Percentiles rank a stretch among this genome's conserved stretches.
Conservation (phyloP, 148 eudicot species). For the Chenopodium suecicum region DNA sequence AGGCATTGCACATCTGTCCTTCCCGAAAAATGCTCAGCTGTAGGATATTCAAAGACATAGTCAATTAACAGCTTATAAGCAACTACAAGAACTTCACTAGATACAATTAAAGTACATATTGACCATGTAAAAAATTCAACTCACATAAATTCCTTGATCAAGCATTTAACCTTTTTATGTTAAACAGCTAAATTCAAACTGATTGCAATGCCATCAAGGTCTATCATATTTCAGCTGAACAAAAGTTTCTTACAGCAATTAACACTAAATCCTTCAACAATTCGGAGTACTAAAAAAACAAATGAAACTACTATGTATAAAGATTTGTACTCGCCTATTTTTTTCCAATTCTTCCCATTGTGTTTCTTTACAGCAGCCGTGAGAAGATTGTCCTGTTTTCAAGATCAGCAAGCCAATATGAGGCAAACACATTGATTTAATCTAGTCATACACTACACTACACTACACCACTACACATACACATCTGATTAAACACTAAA, state of each 20-base stretch:
- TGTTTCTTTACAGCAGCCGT: conserved; percentile 47
- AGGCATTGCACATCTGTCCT: conserved; percentile 87
- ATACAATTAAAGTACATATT: neutral
- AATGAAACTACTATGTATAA: neutral
- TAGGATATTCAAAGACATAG: neutral
- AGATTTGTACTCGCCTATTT: conserved; percentile 52
- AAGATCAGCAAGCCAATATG: conserved; percentile 8
- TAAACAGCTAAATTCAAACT: neutral
- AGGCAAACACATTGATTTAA: neutral
- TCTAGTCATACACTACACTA: neutral
- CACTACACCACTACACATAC: neutral
- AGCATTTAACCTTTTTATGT: neutral
- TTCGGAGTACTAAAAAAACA: neutral
- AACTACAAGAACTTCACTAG: neutral
- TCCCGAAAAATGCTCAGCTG: conserved; percentile 71
- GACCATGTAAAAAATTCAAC: neutral
- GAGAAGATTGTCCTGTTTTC: conserved; percentile 55
- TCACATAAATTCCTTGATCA: neutral
- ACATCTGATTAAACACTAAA: conserved; percentile 2
- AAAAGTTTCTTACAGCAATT: neutral
- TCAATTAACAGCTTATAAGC: neutral
- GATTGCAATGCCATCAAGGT: neutral
- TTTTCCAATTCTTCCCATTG: conserved; percentile 78
- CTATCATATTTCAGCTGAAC: neutral
- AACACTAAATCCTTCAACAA: neutral